Evolutionary conservation across 1,139 yeast species (phyloP).

Genomic region (Scheffersomyces segobiensis): DNA sequence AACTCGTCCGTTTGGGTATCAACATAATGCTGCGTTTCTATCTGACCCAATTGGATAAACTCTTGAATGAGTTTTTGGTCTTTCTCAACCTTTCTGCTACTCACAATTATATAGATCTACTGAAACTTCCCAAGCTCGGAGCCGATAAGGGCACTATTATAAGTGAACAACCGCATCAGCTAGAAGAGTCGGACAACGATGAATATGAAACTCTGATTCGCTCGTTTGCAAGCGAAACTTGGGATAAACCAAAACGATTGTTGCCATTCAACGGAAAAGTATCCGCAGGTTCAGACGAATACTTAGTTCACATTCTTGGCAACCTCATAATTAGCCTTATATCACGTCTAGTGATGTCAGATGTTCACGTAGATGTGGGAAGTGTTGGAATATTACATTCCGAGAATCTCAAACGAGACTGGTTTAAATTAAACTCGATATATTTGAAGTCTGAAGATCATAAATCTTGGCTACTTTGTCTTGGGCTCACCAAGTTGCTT

Average conservation of each 20-base stretch:
- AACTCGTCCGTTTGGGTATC: conserved; percentile 33
- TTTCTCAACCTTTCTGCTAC: conserved; percentile 35
- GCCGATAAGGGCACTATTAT: conserved; percentile 15
- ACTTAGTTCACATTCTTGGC: conserved; percentile 20
- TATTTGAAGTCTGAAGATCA: conserved; percentile 19
- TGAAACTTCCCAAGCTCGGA: conserved; percentile 15
- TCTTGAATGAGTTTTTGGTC: conserved; percentile 34
- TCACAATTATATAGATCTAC: conserved; percentile 16
- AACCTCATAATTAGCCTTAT: conserved; percentile 23
- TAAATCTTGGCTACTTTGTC: conserved; percentile 34
- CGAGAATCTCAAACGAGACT: conserved; percentile 12
- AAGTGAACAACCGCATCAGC: not conserved
- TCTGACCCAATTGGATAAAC: conserved; percentile 30
- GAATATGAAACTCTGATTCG: not conserved
- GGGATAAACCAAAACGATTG: conserved; percentile 6
- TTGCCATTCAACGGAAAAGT: conserved; percentile 1
- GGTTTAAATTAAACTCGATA: conserved; percentile 32
- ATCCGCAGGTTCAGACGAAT: not conserved
- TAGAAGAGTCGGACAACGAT: conserved; percentile 8
- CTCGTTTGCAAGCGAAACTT: not conserved
- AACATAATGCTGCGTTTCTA: conserved; percentile 25
- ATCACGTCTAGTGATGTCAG: conserved; percentile 14
- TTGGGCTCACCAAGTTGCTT: conserved; percentile 31
- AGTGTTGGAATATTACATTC: conserved; percentile 20
- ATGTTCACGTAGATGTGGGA: conserved; percentile 16